Base-by-base conservation (phyloP, 352 stramenopile genomes). In the Aphanomyces euteiches region DNA sequence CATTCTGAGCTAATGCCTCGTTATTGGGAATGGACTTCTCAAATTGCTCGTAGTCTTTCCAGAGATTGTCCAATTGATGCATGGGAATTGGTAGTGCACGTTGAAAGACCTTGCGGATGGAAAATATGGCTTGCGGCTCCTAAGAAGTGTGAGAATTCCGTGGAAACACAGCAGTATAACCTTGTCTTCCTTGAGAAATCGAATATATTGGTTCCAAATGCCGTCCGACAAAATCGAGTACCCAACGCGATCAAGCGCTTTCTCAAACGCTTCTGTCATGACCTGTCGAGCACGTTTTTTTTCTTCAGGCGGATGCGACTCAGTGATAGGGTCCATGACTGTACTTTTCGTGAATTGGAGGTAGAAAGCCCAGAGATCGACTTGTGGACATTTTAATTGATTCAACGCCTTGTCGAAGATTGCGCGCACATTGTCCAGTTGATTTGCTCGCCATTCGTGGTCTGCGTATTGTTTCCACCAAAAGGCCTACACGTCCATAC, bases 381-480 rank as follows among this genome's bases (percentile, higher is more conserved):
- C 77, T 56, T 93, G 76, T 28, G 85, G 86, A 61, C 85, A 93
- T 19, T 86, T 82, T 50, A 93, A 68, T 75, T 93, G 78, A 81
- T 93, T 90, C 39, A 96, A 82, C 66, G 86, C 92, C 75, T 91
- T 92, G 73, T 91, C 89, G 58, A 96, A 92, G 73, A 96, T 91
- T 64, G 88, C 84, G 66, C 93, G 88, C 21, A 94, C 88, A 61
- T 85, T 85, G 57, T 93, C 84, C 59, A 93, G 93, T 53, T 96
- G 75, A 66, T 93, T 92, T 59, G 93, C 87, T 15, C 82, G 79
- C 50, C 94, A 71, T 69, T 96, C 88, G 69, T 96, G 88, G 73
- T 94, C 88, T 2, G 88, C 86, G 43, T 88, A 93, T 41, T 91
- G 77, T 58, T 92, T 93, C 88, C 88, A 96, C 86, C 87, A 94